Percentiles rank a stretch among this genome's conserved stretches.
Conservation (phyloP, 768 basidiomycete genomes). For the Melanogaster broomeanus region DNA sequence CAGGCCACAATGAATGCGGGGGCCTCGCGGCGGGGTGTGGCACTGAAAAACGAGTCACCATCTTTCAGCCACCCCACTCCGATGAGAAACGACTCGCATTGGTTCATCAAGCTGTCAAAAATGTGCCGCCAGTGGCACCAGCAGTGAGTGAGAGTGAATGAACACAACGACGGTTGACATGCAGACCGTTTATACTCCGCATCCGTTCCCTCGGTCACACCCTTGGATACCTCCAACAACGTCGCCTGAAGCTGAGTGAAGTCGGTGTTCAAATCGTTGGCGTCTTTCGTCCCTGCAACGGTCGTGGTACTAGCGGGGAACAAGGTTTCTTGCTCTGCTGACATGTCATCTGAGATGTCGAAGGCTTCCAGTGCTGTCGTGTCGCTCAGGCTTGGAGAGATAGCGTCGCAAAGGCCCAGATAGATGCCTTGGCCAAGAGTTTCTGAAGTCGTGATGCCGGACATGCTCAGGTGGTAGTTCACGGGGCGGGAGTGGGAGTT, state of each 20-base stretch:
- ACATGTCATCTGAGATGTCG: not conserved
- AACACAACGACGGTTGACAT: not conserved
- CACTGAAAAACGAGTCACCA: slow-evolving; percentile 17
- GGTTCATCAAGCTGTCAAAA: slow-evolving; percentile 17
- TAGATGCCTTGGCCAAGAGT: no score
- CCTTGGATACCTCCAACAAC: slow-evolving; percentile 28
- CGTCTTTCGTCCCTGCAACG: no score
- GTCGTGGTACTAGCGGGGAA: not conserved
- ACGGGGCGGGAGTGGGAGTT: no score
- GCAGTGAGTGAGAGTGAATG: not conserved
- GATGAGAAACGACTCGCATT: slow-evolving; percentile 17
- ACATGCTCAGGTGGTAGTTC: no score
- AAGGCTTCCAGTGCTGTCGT: not conserved
- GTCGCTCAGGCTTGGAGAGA: not conserved
- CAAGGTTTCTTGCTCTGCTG: not conserved
- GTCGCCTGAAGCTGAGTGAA: slow-evolving; percentile 6
- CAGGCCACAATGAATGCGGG: slow-evolving; percentile 28
- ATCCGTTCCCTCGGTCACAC: slow-evolving; percentile 33
- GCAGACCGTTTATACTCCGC: slow-evolving; percentile 30
- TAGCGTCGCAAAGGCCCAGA: slow-evolving; percentile 33
- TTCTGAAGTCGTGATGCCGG: no score
- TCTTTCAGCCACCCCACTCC: slow-evolving; percentile 14
- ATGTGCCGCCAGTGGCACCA: no score
- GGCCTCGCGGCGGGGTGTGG: slow-evolving; percentile 12
- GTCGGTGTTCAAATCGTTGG: not conserved